These are phyloP conservation scores for Ogataea corticis DNA, from an alignment of 805 yeast species.

Conservation along the genomic window DNA sequence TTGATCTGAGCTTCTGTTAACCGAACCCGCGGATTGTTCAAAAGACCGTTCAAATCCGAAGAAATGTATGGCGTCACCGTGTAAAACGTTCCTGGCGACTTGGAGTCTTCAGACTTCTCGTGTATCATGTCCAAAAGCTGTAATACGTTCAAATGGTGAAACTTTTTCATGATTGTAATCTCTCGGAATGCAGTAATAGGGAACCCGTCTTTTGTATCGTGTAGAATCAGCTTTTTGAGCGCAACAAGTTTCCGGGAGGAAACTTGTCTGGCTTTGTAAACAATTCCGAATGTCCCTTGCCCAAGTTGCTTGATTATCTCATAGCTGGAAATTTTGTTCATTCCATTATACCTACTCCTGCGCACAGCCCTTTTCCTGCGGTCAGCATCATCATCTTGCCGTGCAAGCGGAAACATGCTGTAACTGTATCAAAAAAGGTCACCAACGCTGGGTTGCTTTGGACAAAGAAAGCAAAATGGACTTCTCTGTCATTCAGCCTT, in stretches of 20 bases:
- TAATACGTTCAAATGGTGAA: slow-evolving; percentile 70
- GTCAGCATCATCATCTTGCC: not conserved
- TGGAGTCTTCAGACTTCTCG: slow-evolving; percentile 38
- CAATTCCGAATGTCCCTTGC: slow-evolving; percentile 89
- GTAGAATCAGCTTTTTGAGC: slow-evolving; percentile 79
- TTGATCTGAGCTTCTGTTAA: slow-evolving; percentile 72
- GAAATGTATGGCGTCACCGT: slow-evolving; percentile 94
- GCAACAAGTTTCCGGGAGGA: slow-evolving; percentile 72
- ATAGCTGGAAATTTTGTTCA: slow-evolving; percentile 36
- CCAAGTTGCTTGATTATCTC: slow-evolving; percentile 52
- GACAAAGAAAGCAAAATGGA: too few relatives aligned
- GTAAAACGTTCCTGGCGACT: slow-evolving; percentile 51
- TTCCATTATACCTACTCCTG: slow-evolving; percentile 25
- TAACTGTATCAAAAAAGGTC: too few relatives aligned
- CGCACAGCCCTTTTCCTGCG: slow-evolving; percentile 7
- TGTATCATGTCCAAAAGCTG: slow-evolving; percentile 79
- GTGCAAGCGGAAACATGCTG: not conserved
- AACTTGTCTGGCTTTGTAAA: slow-evolving; percentile 68
- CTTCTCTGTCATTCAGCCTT: not conserved
- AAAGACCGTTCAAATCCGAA: slow-evolving; percentile 84
- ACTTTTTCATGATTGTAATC: slow-evolving; percentile 72
- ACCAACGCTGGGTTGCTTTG: too few relatives aligned
- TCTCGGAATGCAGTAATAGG: slow-evolving; percentile 96
- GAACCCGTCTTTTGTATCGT: slow-evolving; percentile 75
- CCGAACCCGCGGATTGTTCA: slow-evolving; percentile 72